Evolutionary conservation across 768 basidiomycete species (phyloP).

Genomic region (Tricholoma terreum): DNA sequence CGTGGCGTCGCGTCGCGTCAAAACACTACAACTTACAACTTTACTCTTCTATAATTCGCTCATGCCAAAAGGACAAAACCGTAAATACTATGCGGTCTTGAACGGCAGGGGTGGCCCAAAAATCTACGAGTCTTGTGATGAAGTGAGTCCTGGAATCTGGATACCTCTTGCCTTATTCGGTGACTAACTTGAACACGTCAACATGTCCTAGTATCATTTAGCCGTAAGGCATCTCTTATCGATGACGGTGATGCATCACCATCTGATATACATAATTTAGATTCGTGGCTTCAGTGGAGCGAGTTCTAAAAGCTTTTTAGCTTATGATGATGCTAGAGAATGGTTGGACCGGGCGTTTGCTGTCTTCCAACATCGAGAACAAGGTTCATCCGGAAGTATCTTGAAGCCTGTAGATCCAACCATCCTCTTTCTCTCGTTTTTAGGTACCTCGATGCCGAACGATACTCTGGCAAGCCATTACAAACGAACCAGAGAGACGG

Average conservation of each 20-base stretch:
- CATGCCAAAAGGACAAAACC: slow-evolving; percentile 1
- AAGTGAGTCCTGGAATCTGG: slow-evolving; percentile 5
- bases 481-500: neutral
- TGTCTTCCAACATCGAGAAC: neutral
- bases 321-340: slow-evolving; percentile 8
- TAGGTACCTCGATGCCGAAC: neutral
- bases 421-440: neutral
- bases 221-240: slow-evolving; percentile 4
- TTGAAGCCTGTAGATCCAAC: neutral
- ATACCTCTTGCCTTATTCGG: neutral
- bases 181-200: neutral
- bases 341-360: slow-evolving; percentile 8
- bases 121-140: slow-evolving; percentile 3
- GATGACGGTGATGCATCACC: neutral
- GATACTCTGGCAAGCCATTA: neutral
- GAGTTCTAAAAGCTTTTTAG: slow-evolving; percentile 12
- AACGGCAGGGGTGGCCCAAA: slow-evolving; percentile 11
- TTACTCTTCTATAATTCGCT: neutral
- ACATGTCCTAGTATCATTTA: slow-evolving; percentile 6
- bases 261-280: slow-evolving; percentile 5
- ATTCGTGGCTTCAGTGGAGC: slow-evolving; percentile 11
- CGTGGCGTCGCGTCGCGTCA: slow-evolving; percentile 5
- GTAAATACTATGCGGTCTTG: slow-evolving; percentile 13
- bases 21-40: neutral
- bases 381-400: neutral